Percentiles rank a stretch among this genome's conserved stretches.
phyloP scores from a whole-genome alignment of 805 yeast species.

The Dipodascus geniculatus region DNA sequence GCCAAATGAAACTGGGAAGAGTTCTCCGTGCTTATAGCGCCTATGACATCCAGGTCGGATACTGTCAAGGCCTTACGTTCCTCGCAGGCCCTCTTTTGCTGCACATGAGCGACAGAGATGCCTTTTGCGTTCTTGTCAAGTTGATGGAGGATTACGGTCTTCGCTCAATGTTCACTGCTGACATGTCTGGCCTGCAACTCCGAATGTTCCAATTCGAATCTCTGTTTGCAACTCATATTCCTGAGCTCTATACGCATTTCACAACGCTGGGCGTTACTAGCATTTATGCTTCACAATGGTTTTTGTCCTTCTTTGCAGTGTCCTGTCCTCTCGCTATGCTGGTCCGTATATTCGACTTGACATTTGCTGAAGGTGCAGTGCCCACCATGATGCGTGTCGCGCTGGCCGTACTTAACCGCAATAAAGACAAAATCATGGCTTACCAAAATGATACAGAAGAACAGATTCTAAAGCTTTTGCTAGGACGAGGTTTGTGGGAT shows the following conservation, averaged over 20 bases:
- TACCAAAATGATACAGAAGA: conserved; percentile 29
- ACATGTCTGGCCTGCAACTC: conserved; percentile 41
- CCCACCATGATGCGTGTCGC: conserved; percentile 44
- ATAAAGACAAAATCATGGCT: conserved; percentile 28
- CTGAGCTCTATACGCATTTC: conserved; percentile 35
- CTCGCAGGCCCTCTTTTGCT: conserved; percentile 46
- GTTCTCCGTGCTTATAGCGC: conserved; percentile 51
- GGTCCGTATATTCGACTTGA: conserved; percentile 40
- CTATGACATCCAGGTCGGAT: conserved; percentile 54
- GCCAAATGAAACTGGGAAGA: conserved; percentile 37
- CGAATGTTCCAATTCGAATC: conserved; percentile 42
- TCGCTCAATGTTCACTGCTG: conserved; percentile 39
- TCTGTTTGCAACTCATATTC: conserved; percentile 31
- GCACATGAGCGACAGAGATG: conserved; percentile 30
- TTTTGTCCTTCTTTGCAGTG: conserved; percentile 46
- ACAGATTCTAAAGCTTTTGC: conserved; percentile 29
- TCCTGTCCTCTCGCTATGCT: conserved; percentile 45
- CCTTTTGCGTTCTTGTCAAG: conserved; percentile 41
- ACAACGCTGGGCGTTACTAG: conserved; percentile 31
- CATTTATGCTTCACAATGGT: conserved; percentile 51
- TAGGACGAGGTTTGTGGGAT: conserved; percentile 33
- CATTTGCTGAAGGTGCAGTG: conserved; percentile 42
- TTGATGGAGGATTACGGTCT: conserved; percentile 50
- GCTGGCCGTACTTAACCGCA: conserved; percentile 38
- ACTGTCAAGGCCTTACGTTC: conserved; percentile 57